These are phyloP conservation scores for Colletotrichum scovillei DNA, from an alignment of 2,329 filamentous ascomycete genomes.

Conservation along the genomic window DNA sequence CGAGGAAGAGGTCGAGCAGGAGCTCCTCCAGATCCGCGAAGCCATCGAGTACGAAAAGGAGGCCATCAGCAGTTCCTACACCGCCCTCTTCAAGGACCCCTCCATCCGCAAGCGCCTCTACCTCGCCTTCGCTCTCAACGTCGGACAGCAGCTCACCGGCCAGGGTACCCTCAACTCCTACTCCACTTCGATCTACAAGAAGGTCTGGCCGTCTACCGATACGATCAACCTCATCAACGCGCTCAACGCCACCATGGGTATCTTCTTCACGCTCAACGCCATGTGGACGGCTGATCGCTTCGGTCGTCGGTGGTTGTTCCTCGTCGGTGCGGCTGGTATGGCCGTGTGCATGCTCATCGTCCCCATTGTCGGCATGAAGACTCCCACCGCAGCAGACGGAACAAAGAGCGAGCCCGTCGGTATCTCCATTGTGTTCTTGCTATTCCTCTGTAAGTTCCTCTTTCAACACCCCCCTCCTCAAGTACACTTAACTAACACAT, in stretches of 20 bases:
- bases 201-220: conserved; percentile 68
- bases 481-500: neutral
- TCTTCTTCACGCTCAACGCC: conserved; percentile 78
- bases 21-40: conserved; percentile 72
- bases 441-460: conserved; percentile 74
- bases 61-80: conserved; percentile 69
- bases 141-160: conserved; percentile 78
- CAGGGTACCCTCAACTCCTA: conserved; percentile 80
- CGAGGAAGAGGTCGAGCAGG: conserved; percentile 74
- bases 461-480: conserved; percentile 37
- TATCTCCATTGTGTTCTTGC: conserved; percentile 75
- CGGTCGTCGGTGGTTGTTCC: conserved; percentile 76
- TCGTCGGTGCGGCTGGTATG: conserved; percentile 76
- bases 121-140: conserved; percentile 75
- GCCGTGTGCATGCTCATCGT: conserved; percentile 77
- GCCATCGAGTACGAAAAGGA: conserved; percentile 80
- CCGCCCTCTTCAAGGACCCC: conserved; percentile 76
- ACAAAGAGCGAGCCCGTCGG: conserved; percentile 70
- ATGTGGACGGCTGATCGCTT: conserved; percentile 80
- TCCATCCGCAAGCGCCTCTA: conserved; percentile 75
- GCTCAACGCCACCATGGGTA: conserved; percentile 78
- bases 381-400: conserved; percentile 62
- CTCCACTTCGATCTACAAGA: conserved; percentile 79
- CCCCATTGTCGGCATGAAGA: conserved; percentile 54
- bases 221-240: conserved; percentile 80